Evolutionary conservation across 805 yeast genomes (phyloP).

Genomic region (Candida parachauliodes): DNA sequence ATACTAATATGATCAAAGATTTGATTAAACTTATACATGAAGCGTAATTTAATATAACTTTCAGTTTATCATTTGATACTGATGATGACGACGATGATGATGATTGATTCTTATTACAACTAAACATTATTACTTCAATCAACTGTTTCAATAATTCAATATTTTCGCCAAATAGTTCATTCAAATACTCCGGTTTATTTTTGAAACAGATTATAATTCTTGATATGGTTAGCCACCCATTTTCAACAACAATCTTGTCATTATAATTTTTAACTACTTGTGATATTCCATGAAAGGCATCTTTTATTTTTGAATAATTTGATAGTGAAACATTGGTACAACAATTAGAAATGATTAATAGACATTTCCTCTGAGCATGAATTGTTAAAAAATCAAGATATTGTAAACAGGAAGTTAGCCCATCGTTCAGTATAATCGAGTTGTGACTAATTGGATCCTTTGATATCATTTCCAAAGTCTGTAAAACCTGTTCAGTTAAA

Average conservation of each 20-base stretch:
- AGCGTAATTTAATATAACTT: conserved; percentile 27
- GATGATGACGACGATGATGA: no score
- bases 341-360: conserved; percentile 68
- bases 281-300: conserved; percentile 57
- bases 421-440: conserved; percentile 54
- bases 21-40: conserved; percentile 40
- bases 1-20: conserved; percentile 43
- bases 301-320: conserved; percentile 48
- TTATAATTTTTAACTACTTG: conserved; percentile 50
- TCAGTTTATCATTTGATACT: conserved; percentile 18
- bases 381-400: conserved; percentile 84
- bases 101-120: conserved; percentile 24
- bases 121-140: conserved; percentile 19
- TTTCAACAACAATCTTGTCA: conserved; percentile 60
- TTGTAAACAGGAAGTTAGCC: conserved; percentile 61
- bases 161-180: conserved; percentile 33
- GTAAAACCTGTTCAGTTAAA: conserved; percentile 86
- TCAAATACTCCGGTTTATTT: conserved; percentile 40
- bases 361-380: conserved; percentile 83
- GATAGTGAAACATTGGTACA: conserved; percentile 45
- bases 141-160: conserved; percentile 20
- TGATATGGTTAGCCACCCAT: conserved; percentile 62
- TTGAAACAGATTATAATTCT: conserved; percentile 51
- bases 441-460: conserved; percentile 47
- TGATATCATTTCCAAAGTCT: conserved; percentile 66